Conservation (phyloP, 305 asterid species). For the Solanum aculeatissimum region DNA sequence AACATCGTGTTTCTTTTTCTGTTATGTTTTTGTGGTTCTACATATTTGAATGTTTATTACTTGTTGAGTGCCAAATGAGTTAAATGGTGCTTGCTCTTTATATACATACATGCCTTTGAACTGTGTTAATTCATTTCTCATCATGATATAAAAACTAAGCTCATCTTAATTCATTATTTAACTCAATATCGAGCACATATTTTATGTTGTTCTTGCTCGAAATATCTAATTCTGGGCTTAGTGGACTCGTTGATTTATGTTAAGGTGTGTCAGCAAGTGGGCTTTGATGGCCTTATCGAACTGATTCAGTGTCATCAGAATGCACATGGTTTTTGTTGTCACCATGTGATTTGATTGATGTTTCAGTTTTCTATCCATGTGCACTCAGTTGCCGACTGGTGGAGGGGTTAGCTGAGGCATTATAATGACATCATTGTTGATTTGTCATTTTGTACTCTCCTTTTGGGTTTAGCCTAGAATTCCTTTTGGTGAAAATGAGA, state of each 20-base stretch:
- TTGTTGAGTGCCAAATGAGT: background rate
- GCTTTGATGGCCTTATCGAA: background rate
- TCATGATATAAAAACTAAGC: background rate
- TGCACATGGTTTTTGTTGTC: constrained; percentile 8
- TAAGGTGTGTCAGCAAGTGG: background rate
- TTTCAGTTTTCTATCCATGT: background rate
- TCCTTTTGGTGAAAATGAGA: background rate
- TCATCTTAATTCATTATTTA: background rate
- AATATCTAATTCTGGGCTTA: background rate
- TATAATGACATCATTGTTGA: background rate
- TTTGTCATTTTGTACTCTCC: background rate
- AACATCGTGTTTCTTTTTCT: background rate
- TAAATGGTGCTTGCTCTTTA: too few relatives aligned
- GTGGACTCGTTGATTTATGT: background rate
- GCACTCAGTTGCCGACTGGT: background rate
- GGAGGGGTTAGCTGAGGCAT: background rate
- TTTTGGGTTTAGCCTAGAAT: background rate
- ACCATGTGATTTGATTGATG: constrained; percentile 21
- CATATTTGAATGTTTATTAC: background rate
- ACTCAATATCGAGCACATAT: background rate
- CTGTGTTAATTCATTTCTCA: background rate
- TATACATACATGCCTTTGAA: background rate
- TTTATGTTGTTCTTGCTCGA: background rate
- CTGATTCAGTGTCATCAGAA: background rate
- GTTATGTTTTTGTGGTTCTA: background rate